A percentile compares a stretch with the other conserved stretches of the same genome.
Conservation (phyloP, 164 flowering plant genomes). For the Vitis amurensis region DNA sequence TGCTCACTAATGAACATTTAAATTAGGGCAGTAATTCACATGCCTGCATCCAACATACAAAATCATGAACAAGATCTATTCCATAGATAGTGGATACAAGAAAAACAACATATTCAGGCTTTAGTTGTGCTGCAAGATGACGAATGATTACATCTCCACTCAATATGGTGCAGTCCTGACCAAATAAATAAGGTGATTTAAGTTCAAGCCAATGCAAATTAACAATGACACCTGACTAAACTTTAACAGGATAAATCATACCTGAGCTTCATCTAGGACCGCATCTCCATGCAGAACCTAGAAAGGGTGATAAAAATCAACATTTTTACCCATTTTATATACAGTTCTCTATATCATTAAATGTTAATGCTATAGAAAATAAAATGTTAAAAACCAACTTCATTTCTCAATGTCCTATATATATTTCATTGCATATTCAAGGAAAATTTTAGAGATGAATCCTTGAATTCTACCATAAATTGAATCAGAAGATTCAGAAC, state of each 20-base stretch:
- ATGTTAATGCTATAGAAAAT: neutral
- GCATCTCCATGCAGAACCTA: conserved; percentile 99
- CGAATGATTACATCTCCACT: conserved; percentile 98
- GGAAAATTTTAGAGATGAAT: neutral
- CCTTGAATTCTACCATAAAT: neutral
- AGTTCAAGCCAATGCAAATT: neutral
- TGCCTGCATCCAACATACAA: neutral
- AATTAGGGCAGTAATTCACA: neutral
- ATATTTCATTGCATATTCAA: neutral
- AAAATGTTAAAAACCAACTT: neutral
- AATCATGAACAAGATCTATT: neutral
- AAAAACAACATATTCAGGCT: conserved; percentile 90
- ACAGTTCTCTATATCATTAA: neutral
- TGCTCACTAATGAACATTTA: neutral
- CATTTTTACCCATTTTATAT: neutral
- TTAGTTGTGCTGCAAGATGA: conserved; percentile 70
- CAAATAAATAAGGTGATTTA: conserved; percentile 10
- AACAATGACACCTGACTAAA: conserved; percentile 2
- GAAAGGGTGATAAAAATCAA: conserved; percentile 8
- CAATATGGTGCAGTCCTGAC: conserved; percentile 93
- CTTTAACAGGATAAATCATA: conserved; percentile 20
- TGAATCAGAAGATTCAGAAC: neutral
- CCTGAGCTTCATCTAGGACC: conserved; percentile 75
- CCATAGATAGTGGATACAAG: conserved; percentile 69
- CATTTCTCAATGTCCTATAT: no score